Conservation (phyloP, 1,139 yeast species). For the Wickerhamomyces sp. region DNA sequence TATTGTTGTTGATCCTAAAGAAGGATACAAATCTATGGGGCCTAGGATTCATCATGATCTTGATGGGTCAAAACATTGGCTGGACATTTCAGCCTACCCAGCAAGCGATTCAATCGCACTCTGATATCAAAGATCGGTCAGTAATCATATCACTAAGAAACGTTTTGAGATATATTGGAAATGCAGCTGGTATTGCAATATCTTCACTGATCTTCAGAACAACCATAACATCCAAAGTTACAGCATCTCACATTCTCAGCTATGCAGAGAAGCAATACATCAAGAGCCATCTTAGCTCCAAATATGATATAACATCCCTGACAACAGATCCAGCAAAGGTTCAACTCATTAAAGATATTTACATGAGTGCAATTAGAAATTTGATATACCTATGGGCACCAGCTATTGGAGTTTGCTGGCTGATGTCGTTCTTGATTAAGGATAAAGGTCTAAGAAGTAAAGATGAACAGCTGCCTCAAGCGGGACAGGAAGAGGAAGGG, state of each 20-base stretch:
- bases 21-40: constrained; percentile 31
- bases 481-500: no score
- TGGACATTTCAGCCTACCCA: constrained; percentile 51
- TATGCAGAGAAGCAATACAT: not conserved
- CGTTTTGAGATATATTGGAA: constrained; percentile 49
- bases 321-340: constrained; percentile 6
- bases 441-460: constrained; percentile 11
- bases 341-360: constrained; percentile 9
- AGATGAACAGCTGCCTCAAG: not conserved
- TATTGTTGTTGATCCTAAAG: constrained; percentile 25
- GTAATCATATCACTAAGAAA: constrained; percentile 52
- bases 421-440: constrained; percentile 10
- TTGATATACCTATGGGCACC: constrained; percentile 17
- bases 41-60: constrained; percentile 32
- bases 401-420: constrained; percentile 9
- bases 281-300: constrained; percentile 10
- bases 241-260: not conserved
- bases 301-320: constrained; percentile 6
- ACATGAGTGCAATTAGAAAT: constrained; percentile 11
- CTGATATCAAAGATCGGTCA: constrained; percentile 46
- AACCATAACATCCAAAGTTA: constrained; percentile 26
- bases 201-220: constrained; percentile 36
- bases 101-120: constrained; percentile 52
- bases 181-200: constrained; percentile 49
- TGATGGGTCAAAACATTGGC: constrained; percentile 49